A percentile compares a stretch with the other conserved stretches of the same genome.
Conservation (phyloP, 2,329 filamentous ascomycete species). For the Aspergillus pseudoviridinutans region DNA sequence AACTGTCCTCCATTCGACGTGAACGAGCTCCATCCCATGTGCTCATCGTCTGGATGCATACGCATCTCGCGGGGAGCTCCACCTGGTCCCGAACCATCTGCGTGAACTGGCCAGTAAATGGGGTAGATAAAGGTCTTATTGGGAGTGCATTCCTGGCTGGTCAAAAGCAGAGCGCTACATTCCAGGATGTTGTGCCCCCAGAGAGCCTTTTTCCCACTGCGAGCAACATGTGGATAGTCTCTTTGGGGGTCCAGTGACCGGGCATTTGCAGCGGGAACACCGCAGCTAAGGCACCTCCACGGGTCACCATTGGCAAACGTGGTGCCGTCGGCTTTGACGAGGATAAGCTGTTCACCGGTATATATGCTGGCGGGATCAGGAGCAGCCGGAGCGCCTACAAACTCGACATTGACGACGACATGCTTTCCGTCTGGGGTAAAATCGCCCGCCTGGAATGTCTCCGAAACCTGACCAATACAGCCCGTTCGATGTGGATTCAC, state of each 20-base stretch:
- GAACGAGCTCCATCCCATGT: slow-evolving; percentile 44
- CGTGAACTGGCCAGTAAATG: slow-evolving; percentile 34
- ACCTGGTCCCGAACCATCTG: slow-evolving; percentile 29
- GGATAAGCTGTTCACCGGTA: slow-evolving; percentile 39
- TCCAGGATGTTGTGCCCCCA: slow-evolving; percentile 29
- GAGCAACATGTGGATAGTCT: slow-evolving; percentile 45
- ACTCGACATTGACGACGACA: slow-evolving; percentile 38
- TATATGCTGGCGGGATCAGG: slow-evolving; percentile 43
- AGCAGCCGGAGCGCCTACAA: slow-evolving; percentile 40
- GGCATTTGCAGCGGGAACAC: slow-evolving; percentile 32
- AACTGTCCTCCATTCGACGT: slow-evolving; percentile 18
- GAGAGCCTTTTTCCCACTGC: slow-evolving; percentile 36
- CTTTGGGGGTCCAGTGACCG: slow-evolving; percentile 12
- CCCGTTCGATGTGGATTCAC: slow-evolving; percentile 38
- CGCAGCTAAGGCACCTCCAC: slow-evolving; percentile 49
- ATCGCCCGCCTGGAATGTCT: slow-evolving; percentile 24
- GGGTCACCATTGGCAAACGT: slow-evolving; percentile 43
- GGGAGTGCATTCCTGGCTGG: slow-evolving; percentile 36
- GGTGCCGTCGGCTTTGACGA: slow-evolving; percentile 42
- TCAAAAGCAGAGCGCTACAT: slow-evolving; percentile 32
- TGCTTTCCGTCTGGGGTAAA: slow-evolving; percentile 46
- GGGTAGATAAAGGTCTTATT: slow-evolving; percentile 39
- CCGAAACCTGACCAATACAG: slow-evolving; percentile 28
- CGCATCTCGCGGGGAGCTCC: slow-evolving; percentile 42
- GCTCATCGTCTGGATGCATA: slow-evolving; percentile 44